Conservation (phyloP, 306 rosid species). For the Cicer judaicum region DNA sequence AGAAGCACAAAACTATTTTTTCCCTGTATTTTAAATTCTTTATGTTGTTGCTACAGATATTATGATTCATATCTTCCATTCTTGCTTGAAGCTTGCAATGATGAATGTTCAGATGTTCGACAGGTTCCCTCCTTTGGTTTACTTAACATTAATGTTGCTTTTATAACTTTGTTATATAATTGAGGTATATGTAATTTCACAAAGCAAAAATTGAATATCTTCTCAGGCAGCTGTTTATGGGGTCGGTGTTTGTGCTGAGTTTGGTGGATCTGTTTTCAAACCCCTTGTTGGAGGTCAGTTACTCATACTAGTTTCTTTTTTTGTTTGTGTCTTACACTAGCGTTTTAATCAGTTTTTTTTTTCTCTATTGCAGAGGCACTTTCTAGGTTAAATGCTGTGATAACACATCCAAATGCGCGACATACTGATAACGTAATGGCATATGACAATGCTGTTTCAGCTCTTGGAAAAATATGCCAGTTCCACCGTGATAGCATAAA, state of each 20-base stretch:
- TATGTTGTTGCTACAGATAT: slow-evolving; percentile 63
- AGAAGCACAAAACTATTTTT: background rate
- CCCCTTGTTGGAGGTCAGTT: slow-evolving; percentile 80
- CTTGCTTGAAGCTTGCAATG: slow-evolving; percentile 97
- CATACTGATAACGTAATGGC: slow-evolving; percentile 87
- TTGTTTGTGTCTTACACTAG: slow-evolving; percentile 13
- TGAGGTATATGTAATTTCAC: slow-evolving; percentile 18
- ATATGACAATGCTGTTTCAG: slow-evolving; percentile 95
- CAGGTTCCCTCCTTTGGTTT: slow-evolving; percentile 61
- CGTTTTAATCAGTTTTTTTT: slow-evolving; percentile 23
- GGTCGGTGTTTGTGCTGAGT: slow-evolving; percentile 96
- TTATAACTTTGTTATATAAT: slow-evolving; percentile 3
- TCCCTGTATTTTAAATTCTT: slow-evolving; percentile 36
- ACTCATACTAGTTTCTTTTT: slow-evolving; percentile 19
- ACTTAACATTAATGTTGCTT: slow-evolving; percentile 14
- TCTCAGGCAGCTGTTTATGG: slow-evolving; percentile 99
- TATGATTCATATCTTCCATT: slow-evolving; percentile 88
- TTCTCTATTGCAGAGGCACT: slow-evolving; percentile 78
- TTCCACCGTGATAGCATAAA: slow-evolving; percentile 91
- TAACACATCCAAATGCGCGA: slow-evolving; percentile 81
- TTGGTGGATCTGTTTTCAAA: slow-evolving; percentile 88
- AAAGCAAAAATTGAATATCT: slow-evolving; percentile 22
- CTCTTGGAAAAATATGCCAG: slow-evolving; percentile 90
- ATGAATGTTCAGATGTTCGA: slow-evolving; percentile 88
- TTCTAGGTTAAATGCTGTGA: slow-evolving; percentile 82